phyloP scores from a whole-genome alignment of 805 yeast species.

The Kazachstania martiniae region DNA sequence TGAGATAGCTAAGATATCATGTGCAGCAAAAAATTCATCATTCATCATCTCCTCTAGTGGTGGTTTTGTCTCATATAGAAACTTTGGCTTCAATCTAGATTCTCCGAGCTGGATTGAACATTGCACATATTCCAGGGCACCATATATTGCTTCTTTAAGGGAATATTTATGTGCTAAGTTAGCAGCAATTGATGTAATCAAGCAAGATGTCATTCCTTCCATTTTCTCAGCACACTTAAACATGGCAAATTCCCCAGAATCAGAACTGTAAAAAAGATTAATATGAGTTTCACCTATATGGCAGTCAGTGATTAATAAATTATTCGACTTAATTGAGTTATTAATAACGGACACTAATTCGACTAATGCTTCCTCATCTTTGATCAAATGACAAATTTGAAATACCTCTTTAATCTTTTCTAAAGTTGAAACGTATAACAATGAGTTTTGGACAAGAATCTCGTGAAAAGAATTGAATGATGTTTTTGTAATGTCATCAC shows the following conservation, averaged over 20 bases:
- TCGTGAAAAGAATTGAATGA: slow-evolving; percentile 44
- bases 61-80: slow-evolving; percentile 33
- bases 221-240: slow-evolving; percentile 49
- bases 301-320: slow-evolving; percentile 72
- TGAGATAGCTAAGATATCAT: slow-evolving; percentile 6
- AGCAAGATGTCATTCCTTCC: slow-evolving; percentile 89
- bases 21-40: slow-evolving; percentile 24
- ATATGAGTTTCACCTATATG: slow-evolving; percentile 39
- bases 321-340: slow-evolving; percentile 33
- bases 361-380: slow-evolving; percentile 33
- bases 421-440: too few species aligned
- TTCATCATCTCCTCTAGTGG: slow-evolving; percentile 28
- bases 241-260: slow-evolving; percentile 27
- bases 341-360: slow-evolving; percentile 30
- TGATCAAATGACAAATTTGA: slow-evolving; percentile 26
- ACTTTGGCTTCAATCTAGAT: too few species aligned
- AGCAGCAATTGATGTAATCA: slow-evolving; percentile 72
- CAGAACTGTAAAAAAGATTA: slow-evolving; percentile 44
- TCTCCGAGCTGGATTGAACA: too few species aligned
- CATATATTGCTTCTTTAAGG: slow-evolving; percentile 39
- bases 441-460: slow-evolving; percentile 70
- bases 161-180: slow-evolving; percentile 48
- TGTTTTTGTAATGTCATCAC: slow-evolving; percentile 31
- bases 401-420: slow-evolving; percentile 59
- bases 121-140: slow-evolving; percentile 56